Conservation (phyloP, 2,329 filamentous ascomycete species). For the Penicillium freii region DNA sequence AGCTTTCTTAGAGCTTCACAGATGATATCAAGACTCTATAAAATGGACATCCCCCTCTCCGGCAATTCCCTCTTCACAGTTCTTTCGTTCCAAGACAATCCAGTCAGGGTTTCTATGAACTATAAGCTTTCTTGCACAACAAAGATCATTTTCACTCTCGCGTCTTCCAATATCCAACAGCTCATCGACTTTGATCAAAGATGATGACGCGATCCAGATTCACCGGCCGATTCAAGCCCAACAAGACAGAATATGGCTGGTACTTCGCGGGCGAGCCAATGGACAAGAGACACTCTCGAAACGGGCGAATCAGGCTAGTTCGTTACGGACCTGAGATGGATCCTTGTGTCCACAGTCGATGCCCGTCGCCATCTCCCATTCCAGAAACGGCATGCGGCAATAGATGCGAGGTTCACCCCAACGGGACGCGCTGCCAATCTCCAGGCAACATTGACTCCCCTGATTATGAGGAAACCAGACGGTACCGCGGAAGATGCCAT, state of each 20-base stretch:
- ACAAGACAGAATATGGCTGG: neutral
- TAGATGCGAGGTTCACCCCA: conserved; percentile 3
- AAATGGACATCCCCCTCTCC: neutral
- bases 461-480: neutral
- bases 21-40: conserved; percentile 2
- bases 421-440: conserved; percentile 1
- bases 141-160: neutral
- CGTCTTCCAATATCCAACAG: neutral
- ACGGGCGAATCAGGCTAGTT: conserved; percentile 2
- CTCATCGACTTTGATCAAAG: neutral
- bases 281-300: conserved; percentile 1
- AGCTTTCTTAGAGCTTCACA: neutral
- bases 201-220: conserved; percentile 1
- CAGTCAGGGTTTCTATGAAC: neutral
- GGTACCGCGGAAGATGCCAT: neutral
- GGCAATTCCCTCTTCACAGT: conserved; percentile 2
- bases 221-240: neutral
- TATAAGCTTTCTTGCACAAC: neutral
- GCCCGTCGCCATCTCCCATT: conserved; percentile 8
- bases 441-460: neutral
- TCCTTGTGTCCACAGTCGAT: conserved; percentile 1
- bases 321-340: conserved; percentile 4
- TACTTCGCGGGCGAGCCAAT: conserved; percentile 9
- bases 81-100: conserved; percentile 5
- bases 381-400: conserved; percentile 2